These are phyloP conservation scores for Sanghuangporus sanghuang DNA, from an alignment of 1,284 basidiomycete species.

Conservation along the genomic window DNA sequence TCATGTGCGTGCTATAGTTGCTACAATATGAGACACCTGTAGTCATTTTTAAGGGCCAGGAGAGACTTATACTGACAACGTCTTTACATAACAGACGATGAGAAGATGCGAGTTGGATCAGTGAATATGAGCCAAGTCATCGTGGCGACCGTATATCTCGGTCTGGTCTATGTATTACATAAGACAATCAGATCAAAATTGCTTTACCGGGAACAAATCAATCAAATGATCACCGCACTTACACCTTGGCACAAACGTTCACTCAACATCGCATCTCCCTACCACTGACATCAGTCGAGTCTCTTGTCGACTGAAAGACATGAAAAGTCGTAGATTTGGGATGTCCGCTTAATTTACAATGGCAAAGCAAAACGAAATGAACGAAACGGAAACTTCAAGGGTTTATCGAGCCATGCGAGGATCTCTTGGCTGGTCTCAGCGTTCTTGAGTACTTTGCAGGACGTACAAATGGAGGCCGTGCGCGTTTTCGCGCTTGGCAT, in stretches of 20 bases:
- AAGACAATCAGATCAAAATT: not conserved
- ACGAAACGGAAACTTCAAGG: not conserved
- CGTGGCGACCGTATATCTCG: no score
- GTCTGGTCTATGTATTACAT: no score
- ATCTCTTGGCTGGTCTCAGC: not conserved
- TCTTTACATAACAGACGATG: no score
- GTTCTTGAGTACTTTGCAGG: not conserved
- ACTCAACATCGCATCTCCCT: not conserved
- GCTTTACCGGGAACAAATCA: not conserved
- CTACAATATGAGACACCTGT: no score
- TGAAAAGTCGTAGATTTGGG: no score
- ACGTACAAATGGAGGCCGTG: not conserved
- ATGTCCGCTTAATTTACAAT: not conserved
- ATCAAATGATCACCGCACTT: not conserved
- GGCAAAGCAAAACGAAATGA: not conserved
- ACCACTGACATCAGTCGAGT: not conserved
- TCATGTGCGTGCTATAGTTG: no score
- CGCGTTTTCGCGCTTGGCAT: not conserved
- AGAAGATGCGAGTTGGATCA: no score
- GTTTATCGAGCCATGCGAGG: not conserved
- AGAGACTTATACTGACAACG: no score
- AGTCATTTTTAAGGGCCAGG: no score
- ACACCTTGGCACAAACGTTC: not conserved
- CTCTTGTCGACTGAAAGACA: not conserved
- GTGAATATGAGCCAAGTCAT: no score